phyloP scores from a whole-genome alignment of 345 rosid genomes.

The Melaleuca quinquenervia region DNA sequence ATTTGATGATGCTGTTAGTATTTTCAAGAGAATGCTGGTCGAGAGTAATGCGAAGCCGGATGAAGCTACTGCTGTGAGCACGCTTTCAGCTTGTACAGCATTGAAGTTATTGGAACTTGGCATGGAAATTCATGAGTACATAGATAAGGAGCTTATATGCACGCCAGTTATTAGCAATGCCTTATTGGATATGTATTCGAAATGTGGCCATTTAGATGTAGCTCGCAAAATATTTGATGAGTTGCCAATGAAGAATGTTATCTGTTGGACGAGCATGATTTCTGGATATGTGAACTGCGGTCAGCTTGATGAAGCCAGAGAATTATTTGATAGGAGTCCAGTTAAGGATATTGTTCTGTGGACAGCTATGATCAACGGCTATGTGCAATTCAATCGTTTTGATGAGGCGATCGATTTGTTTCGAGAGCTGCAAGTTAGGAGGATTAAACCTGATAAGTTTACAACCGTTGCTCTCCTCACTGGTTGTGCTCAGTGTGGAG shows the following conservation, averaged over 20 bases:
- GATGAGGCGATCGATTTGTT: constrained; percentile 51
- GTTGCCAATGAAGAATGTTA: constrained; percentile 45
- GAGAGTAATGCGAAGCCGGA: constrained; percentile 35
- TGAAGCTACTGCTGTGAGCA: constrained; percentile 57
- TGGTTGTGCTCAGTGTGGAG: constrained; percentile 69
- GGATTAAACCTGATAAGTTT: constrained; percentile 50
- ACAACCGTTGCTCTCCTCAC: constrained; percentile 62
- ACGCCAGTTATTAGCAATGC: constrained; percentile 52
- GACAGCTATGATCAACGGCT: constrained; percentile 90
- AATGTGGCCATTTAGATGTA: constrained; percentile 45
- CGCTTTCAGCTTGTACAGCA: constrained; percentile 56
- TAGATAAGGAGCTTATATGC: constrained; percentile 20
- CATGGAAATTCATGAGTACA: constrained; percentile 33
- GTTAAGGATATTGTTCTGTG: constrained; percentile 56
- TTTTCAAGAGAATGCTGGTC: constrained; percentile 29
- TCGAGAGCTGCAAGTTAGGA: constrained; percentile 37
- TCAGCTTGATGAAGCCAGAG: constrained; percentile 42
- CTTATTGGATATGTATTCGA: constrained; percentile 57
- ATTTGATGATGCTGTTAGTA: constrained; percentile 40
- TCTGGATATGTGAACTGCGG: constrained; percentile 49
- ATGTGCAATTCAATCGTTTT: constrained; percentile 53
- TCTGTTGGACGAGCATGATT: constrained; percentile 71
- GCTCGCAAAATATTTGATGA: constrained; percentile 38
- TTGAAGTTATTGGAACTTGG: constrained; percentile 44
- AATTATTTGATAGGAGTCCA: constrained; percentile 62